Evolutionary conservation across 208 protist species (phyloP), one percentile per base, ranked within the genome.

Genomic region (Polymyxa betae): DNA sequence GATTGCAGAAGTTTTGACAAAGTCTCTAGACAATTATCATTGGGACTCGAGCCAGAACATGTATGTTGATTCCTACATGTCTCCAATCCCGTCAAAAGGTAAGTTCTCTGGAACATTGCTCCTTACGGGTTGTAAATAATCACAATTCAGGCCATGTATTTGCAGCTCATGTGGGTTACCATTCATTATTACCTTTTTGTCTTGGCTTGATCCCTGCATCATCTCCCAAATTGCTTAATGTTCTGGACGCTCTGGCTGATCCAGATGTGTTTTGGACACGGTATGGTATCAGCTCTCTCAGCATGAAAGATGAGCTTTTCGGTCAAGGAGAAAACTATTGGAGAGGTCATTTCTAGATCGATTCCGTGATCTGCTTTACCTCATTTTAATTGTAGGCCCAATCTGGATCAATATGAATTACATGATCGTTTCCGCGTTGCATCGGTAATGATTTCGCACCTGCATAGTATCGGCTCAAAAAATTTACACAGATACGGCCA

Each of bases 331-430:
- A 82, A 82, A 82, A 82, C 40, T 82, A 82, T 43, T 82, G 72
- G 72, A 5, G 72, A 82, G 72, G 72, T 82, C 5, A 66, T 66
- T 29, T 16, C 54, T 66, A 29, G 54, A 16, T 66, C 20, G 16
- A 16, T 16, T 16, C 16, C 29, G 54, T 16, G 29, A 66, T 32
- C 29, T 29, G 20, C 54, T 35, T 43, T 35, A 43, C 72, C 5
- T n/a, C 5, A 82, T 38, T 82, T 12, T 38, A 38, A 5, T 38
- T 20, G n/a, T 82, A 82, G 72, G 72, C 5, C 72, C 72, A n/a
- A 82, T 82, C 72, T 82, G 72, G 72, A 82, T 82, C 40, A 82
- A 82, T n/a, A 43, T 82, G 16, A 82, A 82, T n/a, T 82, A 82
- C 72, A 82, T 82, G 72, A 43, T 82, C n/a, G 72, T 82, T 5